Evolutionary conservation across 495 filamentous ascomycete species (phyloP).

Genomic region (Aspergillus sparsus): DNA sequence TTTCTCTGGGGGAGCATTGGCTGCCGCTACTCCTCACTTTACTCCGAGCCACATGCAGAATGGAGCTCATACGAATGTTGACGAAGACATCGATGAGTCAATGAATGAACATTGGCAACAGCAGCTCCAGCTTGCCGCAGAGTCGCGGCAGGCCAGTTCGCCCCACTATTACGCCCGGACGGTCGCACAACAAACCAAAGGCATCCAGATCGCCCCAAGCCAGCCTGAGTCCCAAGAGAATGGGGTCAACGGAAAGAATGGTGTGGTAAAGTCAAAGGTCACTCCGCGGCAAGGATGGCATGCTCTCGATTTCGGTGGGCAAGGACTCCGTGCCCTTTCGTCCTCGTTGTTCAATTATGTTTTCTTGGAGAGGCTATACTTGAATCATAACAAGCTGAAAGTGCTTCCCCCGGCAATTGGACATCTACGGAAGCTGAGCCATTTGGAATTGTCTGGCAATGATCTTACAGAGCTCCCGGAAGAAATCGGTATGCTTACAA

Average conservation of each 20-base stretch:
- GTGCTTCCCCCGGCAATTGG: slow-evolving; percentile 76
- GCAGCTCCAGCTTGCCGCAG: slow-evolving; percentile 76
- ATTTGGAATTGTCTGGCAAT: slow-evolving; percentile 88
- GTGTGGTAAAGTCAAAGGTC: slow-evolving; percentile 55
- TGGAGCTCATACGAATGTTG: slow-evolving; percentile 61
- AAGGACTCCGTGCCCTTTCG: slow-evolving; percentile 81
- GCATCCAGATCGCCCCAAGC: slow-evolving; percentile 54
- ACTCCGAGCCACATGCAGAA: slow-evolving; percentile 74
- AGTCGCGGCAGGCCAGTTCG: slow-evolving; percentile 64
- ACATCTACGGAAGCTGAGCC: slow-evolving; percentile 70
- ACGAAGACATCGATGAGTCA: slow-evolving; percentile 57
- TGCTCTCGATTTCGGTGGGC: slow-evolving; percentile 88
- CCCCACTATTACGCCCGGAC: slow-evolving; percentile 66
- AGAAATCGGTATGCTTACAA: slow-evolving; percentile 95
- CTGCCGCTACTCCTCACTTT: slow-evolving; percentile 74
- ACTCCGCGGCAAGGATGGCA: slow-evolving; percentile 80
- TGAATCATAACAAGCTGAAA: slow-evolving; percentile 86
- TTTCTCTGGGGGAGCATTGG: slow-evolving; percentile 73
- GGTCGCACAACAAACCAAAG: slow-evolving; percentile 61
- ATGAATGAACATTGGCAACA: slow-evolving; percentile 85
- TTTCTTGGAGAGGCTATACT: slow-evolving; percentile 86
- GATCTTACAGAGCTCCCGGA: slow-evolving; percentile 78
- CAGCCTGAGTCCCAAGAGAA: slow-evolving; percentile 64
- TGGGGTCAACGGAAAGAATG: slow-evolving; percentile 61
- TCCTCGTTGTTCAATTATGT: slow-evolving; percentile 77